Evolutionary conservation across 768 basidiomycete species (phyloP).

Genomic region (Ramaria rubella): DNA sequence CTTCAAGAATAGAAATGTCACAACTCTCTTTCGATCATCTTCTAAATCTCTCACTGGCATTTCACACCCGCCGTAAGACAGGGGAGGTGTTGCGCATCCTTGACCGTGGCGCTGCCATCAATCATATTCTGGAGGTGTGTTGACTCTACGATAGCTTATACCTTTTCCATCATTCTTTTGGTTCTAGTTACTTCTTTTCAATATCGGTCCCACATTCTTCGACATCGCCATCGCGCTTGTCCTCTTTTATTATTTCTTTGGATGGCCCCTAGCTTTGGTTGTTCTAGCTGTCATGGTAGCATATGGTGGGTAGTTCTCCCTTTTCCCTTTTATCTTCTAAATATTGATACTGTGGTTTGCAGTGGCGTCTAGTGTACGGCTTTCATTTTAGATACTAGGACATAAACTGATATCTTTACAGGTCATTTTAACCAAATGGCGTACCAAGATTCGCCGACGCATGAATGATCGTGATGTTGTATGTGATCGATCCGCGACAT

Average conservation of each 20-base stretch:
- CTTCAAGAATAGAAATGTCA: slow-evolving; percentile 60
- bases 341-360: slow-evolving; percentile 1
- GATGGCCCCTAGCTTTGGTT: slow-evolving; percentile 59
- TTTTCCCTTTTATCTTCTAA: neutral
- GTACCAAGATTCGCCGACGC: slow-evolving; percentile 64
- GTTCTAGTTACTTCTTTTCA: slow-evolving; percentile 70
- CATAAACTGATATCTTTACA: slow-evolving; percentile 15
- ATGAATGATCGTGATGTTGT: slow-evolving; percentile 84
- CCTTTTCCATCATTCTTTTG: neutral
- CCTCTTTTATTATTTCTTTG: slow-evolving; percentile 55
- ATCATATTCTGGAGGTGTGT: slow-evolving; percentile 60
- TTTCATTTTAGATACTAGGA: slow-evolving; percentile 13
- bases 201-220: slow-evolving; percentile 71
- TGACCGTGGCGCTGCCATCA: slow-evolving; percentile 81
- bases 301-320: slow-evolving; percentile 64
- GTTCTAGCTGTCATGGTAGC: slow-evolving; percentile 68
- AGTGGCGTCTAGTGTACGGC: slow-evolving; percentile 30
- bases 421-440: slow-evolving; percentile 57
- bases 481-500: slow-evolving; percentile 18
- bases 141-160: neutral
- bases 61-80: slow-evolving; percentile 77
- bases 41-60: slow-evolving; percentile 77
- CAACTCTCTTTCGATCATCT: slow-evolving; percentile 81
- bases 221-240: slow-evolving; percentile 70
- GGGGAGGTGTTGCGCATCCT: slow-evolving; percentile 80